These are phyloP conservation scores for Alternaria ventricosa DNA, from an alignment of 2,329 filamentous ascomycete species.

Conservation along the genomic window DNA sequence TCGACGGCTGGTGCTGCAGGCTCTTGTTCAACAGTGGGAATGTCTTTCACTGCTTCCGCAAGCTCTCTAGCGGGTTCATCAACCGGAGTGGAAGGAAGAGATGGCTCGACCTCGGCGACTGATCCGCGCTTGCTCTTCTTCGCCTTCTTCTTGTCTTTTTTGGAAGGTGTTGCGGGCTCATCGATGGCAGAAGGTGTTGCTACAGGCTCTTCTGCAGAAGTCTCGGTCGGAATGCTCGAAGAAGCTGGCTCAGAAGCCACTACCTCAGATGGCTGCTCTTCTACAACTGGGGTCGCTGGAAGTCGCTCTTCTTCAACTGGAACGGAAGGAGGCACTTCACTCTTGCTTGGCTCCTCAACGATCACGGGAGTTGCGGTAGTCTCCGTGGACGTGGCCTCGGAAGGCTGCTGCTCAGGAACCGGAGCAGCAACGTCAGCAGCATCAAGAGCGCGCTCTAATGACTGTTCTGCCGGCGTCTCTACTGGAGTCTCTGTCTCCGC, in stretches of 20 bases:
- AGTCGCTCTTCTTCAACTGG: neutral
- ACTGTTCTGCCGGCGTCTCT: conserved; percentile 10
- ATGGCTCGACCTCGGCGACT: conserved; percentile 14
- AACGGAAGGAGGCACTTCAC: neutral
- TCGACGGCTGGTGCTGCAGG: neutral
- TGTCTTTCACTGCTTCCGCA: neutral
- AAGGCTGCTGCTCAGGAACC: conserved; percentile 1
- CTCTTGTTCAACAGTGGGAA: neutral
- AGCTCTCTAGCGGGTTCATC: conserved; percentile 8
- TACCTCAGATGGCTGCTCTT: neutral
- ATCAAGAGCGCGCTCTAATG: conserved; percentile 4
- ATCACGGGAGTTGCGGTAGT: neutral
- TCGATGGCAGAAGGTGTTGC: neutral
- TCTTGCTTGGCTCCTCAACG: neutral
- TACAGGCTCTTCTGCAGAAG: neutral
- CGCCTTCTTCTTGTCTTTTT: conserved; percentile 25
- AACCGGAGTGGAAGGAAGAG: conserved; percentile 1
- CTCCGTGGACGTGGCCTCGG: neutral
- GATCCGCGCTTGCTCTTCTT: conserved; percentile 20
- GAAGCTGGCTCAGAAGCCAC: neutral
- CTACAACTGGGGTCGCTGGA: neutral
- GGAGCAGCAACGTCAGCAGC: neutral
- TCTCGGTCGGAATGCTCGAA: neutral
- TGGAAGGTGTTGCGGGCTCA: conserved; percentile 13
- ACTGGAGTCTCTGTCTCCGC: conserved; percentile 3